Conservation (phyloP, 371 early-diverging fungal species). For the Thermomucor indicae-seudaticae region DNA sequence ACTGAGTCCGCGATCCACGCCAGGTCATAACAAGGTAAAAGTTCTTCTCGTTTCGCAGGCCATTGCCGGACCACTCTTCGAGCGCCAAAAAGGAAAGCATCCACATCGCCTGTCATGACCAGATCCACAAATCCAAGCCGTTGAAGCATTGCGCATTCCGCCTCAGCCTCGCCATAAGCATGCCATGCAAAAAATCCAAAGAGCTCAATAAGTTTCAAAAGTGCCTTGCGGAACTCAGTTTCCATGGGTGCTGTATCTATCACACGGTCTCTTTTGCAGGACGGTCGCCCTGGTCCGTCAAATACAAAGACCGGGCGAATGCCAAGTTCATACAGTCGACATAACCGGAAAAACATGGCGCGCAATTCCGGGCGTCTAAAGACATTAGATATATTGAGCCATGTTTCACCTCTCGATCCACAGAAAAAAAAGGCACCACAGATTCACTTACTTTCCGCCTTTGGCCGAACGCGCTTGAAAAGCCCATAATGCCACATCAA, state of each 20-base stretch:
- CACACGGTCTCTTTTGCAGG: slow-evolving; percentile 21
- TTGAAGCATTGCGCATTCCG: slow-evolving; percentile 37
- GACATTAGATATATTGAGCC: no score
- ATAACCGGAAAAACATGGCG: slow-evolving; percentile 27
- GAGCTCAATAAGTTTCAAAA: slow-evolving; percentile 12
- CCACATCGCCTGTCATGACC: slow-evolving; percentile 34
- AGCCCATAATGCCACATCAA: slow-evolving; percentile 32
- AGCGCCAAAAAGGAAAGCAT: slow-evolving; percentile 38
- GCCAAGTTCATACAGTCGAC: slow-evolving; percentile 27
- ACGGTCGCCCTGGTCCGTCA: slow-evolving; percentile 29
- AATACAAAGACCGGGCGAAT: slow-evolving; percentile 41
- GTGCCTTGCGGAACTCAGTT: slow-evolving; percentile 2
- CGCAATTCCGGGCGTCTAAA: slow-evolving; percentile 19
- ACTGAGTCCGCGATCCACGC: slow-evolving; percentile 16
- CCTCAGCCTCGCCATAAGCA: slow-evolving; percentile 42
- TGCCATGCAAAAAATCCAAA: slow-evolving; percentile 32
- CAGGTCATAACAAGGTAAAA: slow-evolving; percentile 19
- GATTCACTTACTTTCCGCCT: slow-evolving; percentile 25
- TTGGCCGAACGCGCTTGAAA: slow-evolving; percentile 18
- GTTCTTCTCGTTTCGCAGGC: slow-evolving; percentile 12
- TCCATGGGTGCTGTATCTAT: slow-evolving; percentile 13
- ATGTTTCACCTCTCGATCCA: no score
- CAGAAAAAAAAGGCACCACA: no score
- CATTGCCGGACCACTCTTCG: slow-evolving; percentile 28
- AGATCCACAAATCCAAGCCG: slow-evolving; percentile 29